A percentile compares a stretch with the other conserved stretches of the same genome.
Evolutionary conservation across 495 filamentous ascomycete genomes (phyloP).

Genomic region (Aspergillus indologenus): DNA sequence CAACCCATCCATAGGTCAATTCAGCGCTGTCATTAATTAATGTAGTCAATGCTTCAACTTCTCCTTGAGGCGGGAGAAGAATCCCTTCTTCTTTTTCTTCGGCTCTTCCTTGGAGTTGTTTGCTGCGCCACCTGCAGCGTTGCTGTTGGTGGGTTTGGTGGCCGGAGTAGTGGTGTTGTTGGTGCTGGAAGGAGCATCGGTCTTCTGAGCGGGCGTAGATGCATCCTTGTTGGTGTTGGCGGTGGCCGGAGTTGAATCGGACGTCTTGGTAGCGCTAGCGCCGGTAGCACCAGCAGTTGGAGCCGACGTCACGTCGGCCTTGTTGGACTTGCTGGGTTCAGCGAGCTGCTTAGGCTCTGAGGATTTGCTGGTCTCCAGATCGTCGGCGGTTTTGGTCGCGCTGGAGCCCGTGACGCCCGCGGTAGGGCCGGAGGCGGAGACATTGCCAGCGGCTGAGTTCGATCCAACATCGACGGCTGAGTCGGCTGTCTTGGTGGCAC

Average conservation of each 20-base stretch:
- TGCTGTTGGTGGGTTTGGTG: conserved; percentile 4
- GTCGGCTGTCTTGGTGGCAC: conserved; percentile 12
- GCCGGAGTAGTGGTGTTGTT: conserved; percentile 1
- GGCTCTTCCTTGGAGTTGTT: conserved; percentile 27
- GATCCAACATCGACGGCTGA: not conserved
- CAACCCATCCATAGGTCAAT: not conserved
- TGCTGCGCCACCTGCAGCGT: conserved; percentile 1
- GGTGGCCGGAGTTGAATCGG: not conserved
- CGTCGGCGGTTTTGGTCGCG: conserved; percentile 12
- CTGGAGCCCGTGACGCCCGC: conserved; percentile 21
- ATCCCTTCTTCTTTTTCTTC: conserved; percentile 49
- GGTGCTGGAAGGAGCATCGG: not conserved
- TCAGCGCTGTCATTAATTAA: not conserved
- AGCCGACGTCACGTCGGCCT: conserved; percentile 7
- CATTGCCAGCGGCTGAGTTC: not conserved
- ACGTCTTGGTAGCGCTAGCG: conserved; percentile 17
- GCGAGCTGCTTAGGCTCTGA: not conserved
- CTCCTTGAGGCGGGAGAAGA: conserved; percentile 51
- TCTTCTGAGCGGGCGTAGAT: not conserved
- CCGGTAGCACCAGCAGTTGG: conserved; percentile 19
- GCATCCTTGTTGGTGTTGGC: not conserved
- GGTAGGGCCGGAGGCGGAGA: conserved; percentile 9
- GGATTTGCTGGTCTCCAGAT: not conserved
- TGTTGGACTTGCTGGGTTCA: not conserved
- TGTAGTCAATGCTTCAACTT: conserved; percentile 33